Base-by-base conservation (phyloP, 1,284 basidiomycete genomes). In the Chalciporus sp. region DNA sequence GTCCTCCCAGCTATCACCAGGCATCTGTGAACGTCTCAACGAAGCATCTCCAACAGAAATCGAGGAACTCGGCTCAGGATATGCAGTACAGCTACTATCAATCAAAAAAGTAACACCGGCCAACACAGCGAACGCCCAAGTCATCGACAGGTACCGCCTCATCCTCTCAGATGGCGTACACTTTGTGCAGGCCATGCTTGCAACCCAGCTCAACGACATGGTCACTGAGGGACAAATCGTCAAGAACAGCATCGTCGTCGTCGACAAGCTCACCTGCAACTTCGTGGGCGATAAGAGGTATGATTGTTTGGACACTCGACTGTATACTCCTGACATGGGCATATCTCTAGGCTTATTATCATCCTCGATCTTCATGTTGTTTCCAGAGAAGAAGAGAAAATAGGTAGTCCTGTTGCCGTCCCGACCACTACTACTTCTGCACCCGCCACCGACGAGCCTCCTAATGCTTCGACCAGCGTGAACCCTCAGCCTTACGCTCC, bases 151-250 rank as follows among this genome's bases (percentile, higher is more conserved):
- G 57, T 87, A 82, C 71, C 83, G 88, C 55, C 79, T 90, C 54
- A 87, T 91, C 63, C 74, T 91, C 31, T 90, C 89, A 1, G 95
- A 97, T 70, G 93, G 95, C 43, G 74, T 79, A 31, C 74, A 91
- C 65, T 95, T 92, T 68, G 79, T 92, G 49, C 95, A 96, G 72
- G 88, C 92, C 29, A 98, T 99, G 97, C 80, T 99, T 39, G 93
- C 94, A 4, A 97, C 95, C 0, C 92, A 95, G 69, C 81, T 95
- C 49, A 98, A 98, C 66, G 65, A 80, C 17, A 74, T 93, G 58
- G 86, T 97, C 31, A 80, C 88, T 23, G 78, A 84, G 1, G 83
- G 86, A n/a, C 66, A 78, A 10, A 77, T 99, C 45, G 73, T 77
- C 47, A 92, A 90, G 67, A 80, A 93, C 66, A 80, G 85, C 1